phyloP scores from a whole-genome alignment of 1,284 basidiomycete species.

The Leucoagaricus sp. region DNA sequence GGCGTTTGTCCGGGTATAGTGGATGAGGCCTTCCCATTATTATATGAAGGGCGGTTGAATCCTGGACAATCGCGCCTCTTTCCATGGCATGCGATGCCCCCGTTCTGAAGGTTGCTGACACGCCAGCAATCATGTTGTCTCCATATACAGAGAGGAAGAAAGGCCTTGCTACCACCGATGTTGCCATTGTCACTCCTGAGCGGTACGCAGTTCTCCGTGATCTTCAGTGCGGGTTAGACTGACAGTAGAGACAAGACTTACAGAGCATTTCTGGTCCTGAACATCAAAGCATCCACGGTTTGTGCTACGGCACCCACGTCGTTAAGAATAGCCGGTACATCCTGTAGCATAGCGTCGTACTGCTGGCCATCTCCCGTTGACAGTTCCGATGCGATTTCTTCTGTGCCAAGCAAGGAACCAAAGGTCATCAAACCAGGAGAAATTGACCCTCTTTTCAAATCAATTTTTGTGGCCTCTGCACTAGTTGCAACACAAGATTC shows the following conservation, averaged over 20 bases:
- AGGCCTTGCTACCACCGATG: conserved; percentile 51
- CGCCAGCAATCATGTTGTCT: conserved; percentile 60
- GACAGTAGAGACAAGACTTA: conserved; percentile 36
- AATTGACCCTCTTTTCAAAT: conserved; percentile 49
- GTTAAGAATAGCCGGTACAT: conserved; percentile 48
- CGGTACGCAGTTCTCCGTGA: conserved; percentile 58
- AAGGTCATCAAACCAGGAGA: conserved; percentile 62
- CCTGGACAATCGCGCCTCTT: conserved; percentile 67
- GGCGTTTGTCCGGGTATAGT: conserved; percentile 32
- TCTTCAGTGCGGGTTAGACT: conserved; percentile 19
- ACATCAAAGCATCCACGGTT: conserved; percentile 72
- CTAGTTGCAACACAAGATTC: conserved; percentile 24
- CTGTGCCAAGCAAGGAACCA: conserved; percentile 63
- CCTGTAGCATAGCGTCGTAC: conserved; percentile 49
- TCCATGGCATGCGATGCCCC: conserved; percentile 65
- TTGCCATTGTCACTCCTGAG: conserved; percentile 62
- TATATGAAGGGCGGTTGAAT: conserved; percentile 74
- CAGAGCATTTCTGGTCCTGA: conserved; percentile 72
- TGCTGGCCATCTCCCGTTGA: conserved; percentile 67
- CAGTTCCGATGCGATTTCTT: conserved; percentile 64
- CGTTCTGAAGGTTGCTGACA: conserved; percentile 67
- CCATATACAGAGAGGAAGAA: conserved; percentile 40
- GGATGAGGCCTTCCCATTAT: conserved; percentile 49
- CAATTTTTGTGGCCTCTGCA: conserved; percentile 28
- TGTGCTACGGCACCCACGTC: conserved; percentile 58